These are phyloP conservation scores for Phytopythium vexans DNA, from an alignment of 352 stramenopile genomes.

Conservation along the genomic window DNA sequence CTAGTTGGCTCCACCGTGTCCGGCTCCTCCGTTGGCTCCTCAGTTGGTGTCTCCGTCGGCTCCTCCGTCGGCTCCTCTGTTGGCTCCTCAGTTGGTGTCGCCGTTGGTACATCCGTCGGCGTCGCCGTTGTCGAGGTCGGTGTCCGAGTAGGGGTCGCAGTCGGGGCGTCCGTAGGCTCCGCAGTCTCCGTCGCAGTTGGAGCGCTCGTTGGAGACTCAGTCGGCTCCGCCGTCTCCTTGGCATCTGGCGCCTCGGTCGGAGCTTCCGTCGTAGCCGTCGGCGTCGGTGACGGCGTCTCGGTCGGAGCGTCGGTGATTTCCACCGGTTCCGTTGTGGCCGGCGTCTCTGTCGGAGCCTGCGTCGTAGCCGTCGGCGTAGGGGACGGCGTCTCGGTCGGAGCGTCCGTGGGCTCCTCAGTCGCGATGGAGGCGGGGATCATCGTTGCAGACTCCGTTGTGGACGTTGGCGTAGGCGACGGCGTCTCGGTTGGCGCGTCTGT, in stretches of 20 bases:
- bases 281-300: slow-evolving; percentile 2
- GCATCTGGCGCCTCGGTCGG: slow-evolving; percentile 4
- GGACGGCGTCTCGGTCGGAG: not conserved
- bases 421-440: slow-evolving; percentile 1
- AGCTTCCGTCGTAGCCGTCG: slow-evolving; percentile 4
- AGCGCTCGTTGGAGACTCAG: not conserved
- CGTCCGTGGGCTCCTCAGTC: not conserved
- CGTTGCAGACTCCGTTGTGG: slow-evolving; percentile 5
- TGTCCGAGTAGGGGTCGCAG: slow-evolving; percentile 3
- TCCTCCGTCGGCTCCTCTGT: slow-evolving; percentile 5
- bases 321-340: not conserved
- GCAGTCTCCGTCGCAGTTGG: slow-evolving; percentile 3
- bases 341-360: slow-evolving; percentile 3
- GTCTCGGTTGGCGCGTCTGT: slow-evolving; percentile 6
- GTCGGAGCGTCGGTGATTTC: not conserved
- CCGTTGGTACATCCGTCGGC: slow-evolving; percentile 6
- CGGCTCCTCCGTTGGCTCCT: not conserved
- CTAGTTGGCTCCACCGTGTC: too few relatives aligned
- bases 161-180: slow-evolving; percentile 1
- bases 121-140: slow-evolving; percentile 2
- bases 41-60: slow-evolving; percentile 4
- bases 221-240: slow-evolving; percentile 1
- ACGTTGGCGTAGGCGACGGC: slow-evolving; percentile 6
- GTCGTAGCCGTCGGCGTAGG: slow-evolving; percentile 1
- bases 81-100: slow-evolving; percentile 6